Base-by-base conservation (phyloP, 78 protist genomes). In the Tieghemostelium lacteum region DNA sequence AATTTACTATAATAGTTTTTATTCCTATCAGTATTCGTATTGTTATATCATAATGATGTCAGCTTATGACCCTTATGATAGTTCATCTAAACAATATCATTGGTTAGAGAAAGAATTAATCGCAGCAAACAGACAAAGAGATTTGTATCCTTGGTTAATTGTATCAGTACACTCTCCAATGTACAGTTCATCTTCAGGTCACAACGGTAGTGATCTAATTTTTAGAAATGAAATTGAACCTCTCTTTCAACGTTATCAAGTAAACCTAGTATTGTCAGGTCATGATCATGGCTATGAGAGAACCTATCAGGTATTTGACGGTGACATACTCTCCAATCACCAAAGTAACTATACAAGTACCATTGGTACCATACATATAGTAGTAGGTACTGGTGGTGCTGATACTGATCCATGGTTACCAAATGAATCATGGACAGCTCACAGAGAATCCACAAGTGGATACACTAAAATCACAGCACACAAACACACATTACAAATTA, bases 241-340 rank as follows among this genome's bases (percentile, higher is more conserved):
- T 17, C 40, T 83, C 0, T 42, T 54, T 6, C 22, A 37, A 3
- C 33, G 37, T 1, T 50, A 34, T 8, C 49, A 60, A 2, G 89
- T 83, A 10, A 40, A 67, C 42, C 42, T 83, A 0, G 89, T 67
- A 0, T 16, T 83, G 4, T 69, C 77, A 16, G 89, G 89, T 5
- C 89, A 83, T 52, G 89, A 83, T n/a, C 89, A 83, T 29, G 73
- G 89, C 1, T 83, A 83, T 29, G 89, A 83, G 33, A n/a, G 89
- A 22, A 57, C 80, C 3, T 71, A 37, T 7, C 71, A 66, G 2
- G 89, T 69, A 0, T 83, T 54, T 19, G 49, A 70, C 37, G 78
- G 37, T n/a, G 29, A 42, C 2, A 61, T 69, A 0, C 16, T 66
- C 36, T 5, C 19, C 3, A 45, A 45, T 14, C 6, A 45, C 10